A percentile compares a stretch with the other conserved stretches of the same genome.
These are phyloP conservation scores for Malania oleifera DNA, from an alignment of 164 flowering plant species.

Conservation along the genomic window DNA sequence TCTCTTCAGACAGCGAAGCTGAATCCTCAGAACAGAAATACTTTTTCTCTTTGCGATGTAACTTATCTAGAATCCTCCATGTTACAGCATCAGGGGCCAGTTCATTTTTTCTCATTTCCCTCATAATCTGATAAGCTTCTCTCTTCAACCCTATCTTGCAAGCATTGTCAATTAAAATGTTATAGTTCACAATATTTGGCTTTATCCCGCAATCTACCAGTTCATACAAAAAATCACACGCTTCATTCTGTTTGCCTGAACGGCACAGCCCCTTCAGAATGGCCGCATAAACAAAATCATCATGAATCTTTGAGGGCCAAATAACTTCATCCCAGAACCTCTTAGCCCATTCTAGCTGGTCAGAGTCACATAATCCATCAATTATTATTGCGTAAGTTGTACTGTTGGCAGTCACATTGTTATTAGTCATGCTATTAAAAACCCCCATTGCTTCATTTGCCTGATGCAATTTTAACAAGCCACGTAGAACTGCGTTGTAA, in stretches of 20 bases:
- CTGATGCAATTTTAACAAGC: constrained; percentile 45
- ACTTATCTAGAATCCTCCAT: constrained; percentile 83
- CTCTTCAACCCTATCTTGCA: constrained; percentile 65
- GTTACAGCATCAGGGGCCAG: constrained; percentile 78
- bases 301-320: constrained; percentile 88
- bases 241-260: constrained; percentile 54
- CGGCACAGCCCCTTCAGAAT: constrained; percentile 78
- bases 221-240: constrained; percentile 79
- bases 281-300: constrained; percentile 79
- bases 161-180: constrained; percentile 67
- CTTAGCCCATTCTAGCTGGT: constrained; percentile 65
- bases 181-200: constrained; percentile 67
- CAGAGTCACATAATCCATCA: constrained; percentile 55
- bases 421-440: constrained; percentile 33
- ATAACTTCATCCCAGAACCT: constrained; percentile 71
- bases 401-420: constrained; percentile 44
- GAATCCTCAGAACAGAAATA: constrained; percentile 3
- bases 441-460: constrained; percentile 50
- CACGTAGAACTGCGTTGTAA: constrained; percentile 69
- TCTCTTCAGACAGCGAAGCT: constrained; percentile 1
- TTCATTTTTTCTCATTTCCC: constrained; percentile 82
- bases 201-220: constrained; percentile 64
- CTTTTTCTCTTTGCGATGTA: constrained; percentile 36
- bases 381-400: constrained; percentile 55
- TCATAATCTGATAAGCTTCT: constrained; percentile 70